phyloP scores from a whole-genome alignment of 192 early-diverging fungal species.

The Martensiomyces pterosporus region DNA sequence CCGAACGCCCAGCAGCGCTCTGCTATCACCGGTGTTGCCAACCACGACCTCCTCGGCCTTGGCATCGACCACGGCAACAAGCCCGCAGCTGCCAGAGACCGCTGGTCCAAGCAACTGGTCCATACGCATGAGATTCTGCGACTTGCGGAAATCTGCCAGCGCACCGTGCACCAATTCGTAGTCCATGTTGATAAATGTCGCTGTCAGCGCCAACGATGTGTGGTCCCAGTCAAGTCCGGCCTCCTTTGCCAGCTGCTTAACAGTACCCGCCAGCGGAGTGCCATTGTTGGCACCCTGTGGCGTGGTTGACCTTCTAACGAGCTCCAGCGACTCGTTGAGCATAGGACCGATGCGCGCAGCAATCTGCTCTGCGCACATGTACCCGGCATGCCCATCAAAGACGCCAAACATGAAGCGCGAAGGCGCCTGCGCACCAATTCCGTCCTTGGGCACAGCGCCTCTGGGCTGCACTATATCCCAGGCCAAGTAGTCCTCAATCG shows the following conservation, averaged over 20 bases:
- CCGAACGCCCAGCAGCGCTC: conserved; percentile 41
- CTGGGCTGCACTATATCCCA: conserved; percentile 13
- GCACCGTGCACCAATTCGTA: conserved; percentile 14
- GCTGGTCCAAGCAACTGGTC: conserved; percentile 1
- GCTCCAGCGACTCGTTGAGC: conserved; percentile 22
- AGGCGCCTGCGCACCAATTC: not conserved
- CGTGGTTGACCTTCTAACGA: conserved; percentile 4
- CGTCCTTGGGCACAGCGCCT: not conserved
- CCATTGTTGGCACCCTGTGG: not conserved
- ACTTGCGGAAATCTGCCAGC: conserved; percentile 20
- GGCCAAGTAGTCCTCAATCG: conserved; percentile 48
- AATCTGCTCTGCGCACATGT: conserved; percentile 30
- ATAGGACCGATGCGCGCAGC: conserved; percentile 36
- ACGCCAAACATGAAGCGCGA: conserved; percentile 33
- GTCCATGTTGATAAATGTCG: conserved; percentile 31
- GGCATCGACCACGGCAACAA: conserved; percentile 34
- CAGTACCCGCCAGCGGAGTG: conserved; percentile 6
- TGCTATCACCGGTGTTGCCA: conserved; percentile 39
- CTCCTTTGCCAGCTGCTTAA: conserved; percentile 18
- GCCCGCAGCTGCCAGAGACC: conserved; percentile 35
- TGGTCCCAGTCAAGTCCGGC: conserved; percentile 33
- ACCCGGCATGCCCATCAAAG: conserved; percentile 35
- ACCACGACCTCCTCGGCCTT: conserved; percentile 30
- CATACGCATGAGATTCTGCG: not conserved
- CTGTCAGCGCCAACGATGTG: conserved; percentile 14